Evolutionary conservation across 495 filamentous ascomycete genomes (phyloP).

Genomic region (Aspergillus sparsus): DNA sequence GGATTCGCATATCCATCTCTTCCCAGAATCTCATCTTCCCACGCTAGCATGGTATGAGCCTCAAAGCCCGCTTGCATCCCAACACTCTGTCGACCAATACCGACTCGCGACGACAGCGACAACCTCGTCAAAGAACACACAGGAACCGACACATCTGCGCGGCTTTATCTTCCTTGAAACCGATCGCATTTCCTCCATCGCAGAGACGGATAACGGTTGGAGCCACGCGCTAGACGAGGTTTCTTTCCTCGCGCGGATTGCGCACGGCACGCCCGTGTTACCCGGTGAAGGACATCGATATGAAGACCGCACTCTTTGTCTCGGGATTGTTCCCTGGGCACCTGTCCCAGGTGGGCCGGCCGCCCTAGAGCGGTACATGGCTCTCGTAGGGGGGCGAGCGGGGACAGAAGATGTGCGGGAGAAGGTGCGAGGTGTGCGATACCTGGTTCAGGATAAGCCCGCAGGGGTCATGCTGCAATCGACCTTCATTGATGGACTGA

Average conservation of each 20-base stretch:
- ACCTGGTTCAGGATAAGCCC: constrained; percentile 76
- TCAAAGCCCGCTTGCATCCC: constrained; percentile 55
- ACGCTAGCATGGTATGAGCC: constrained; percentile 65
- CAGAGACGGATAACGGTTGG: constrained; percentile 52
- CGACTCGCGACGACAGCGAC: constrained; percentile 28
- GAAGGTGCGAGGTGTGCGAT: constrained; percentile 72
- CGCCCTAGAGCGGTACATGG: constrained; percentile 52
- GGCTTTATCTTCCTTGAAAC: constrained; percentile 83
- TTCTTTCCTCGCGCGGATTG: constrained; percentile 63
- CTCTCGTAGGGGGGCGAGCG: constrained; percentile 38
- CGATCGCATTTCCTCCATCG: constrained; percentile 65
- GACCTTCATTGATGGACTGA: constrained; percentile 67
- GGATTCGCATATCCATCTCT: constrained; percentile 89
- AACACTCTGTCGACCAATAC: constrained; percentile 66
- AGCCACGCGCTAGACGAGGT: constrained; percentile 69
- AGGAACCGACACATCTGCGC: constrained; percentile 35
- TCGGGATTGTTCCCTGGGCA: constrained; percentile 80
- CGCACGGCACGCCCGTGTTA: constrained; percentile 51
- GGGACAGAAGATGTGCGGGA: constrained; percentile 39
- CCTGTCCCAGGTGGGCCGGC: constrained; percentile 63
- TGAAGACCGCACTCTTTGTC: constrained; percentile 53
- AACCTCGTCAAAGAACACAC: constrained; percentile 14
- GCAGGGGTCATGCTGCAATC: constrained; percentile 59
- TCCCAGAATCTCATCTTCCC: constrained; percentile 61
- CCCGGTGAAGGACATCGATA: constrained; percentile 59